Evolutionary conservation across 75 land plant genomes (phyloP).

Genomic region (Selaginella tamariscina): DNA sequence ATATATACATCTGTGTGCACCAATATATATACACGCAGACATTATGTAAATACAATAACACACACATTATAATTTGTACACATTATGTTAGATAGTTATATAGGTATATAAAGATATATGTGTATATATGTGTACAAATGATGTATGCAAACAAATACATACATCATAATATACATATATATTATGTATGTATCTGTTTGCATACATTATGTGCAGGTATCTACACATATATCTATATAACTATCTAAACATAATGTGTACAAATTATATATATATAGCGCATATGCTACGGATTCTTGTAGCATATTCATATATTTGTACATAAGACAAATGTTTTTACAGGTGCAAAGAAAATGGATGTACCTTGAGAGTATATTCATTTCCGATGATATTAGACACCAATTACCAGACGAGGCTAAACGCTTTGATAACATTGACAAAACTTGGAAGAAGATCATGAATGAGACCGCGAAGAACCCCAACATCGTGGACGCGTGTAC

Average conservation of each 20-base stretch:
- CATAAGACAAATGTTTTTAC: not conserved
- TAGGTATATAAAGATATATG: too few relatives aligned
- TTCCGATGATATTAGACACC: conserved; percentile 31
- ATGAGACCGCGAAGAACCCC: conserved; percentile 24
- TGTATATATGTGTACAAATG: too few relatives aligned
- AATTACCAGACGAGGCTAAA: conserved; percentile 28
- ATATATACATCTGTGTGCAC: too few relatives aligned
- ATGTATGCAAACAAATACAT: too few relatives aligned
- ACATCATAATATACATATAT: too few relatives aligned
- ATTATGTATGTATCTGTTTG: too few relatives aligned
- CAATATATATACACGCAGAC: too few relatives aligned
- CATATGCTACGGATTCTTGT: not conserved
- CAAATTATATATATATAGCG: not conserved
- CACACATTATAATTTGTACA: too few relatives aligned
- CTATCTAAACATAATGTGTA: not conserved
- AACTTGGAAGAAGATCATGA: conserved; percentile 30
- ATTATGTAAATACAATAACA: too few relatives aligned
- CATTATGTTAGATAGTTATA: too few relatives aligned
- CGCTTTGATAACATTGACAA: conserved; percentile 29
- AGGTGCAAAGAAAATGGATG: conserved; percentile 39
- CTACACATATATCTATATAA: not conserved
- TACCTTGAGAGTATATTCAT: conserved; percentile 30
- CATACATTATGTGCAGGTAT: too few relatives aligned
- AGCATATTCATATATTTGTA: not conserved
- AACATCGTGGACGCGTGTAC: conserved; percentile 29